Conservation (phyloP, 31 red algal species). For the Odonthalia washingtoniensis region DNA sequence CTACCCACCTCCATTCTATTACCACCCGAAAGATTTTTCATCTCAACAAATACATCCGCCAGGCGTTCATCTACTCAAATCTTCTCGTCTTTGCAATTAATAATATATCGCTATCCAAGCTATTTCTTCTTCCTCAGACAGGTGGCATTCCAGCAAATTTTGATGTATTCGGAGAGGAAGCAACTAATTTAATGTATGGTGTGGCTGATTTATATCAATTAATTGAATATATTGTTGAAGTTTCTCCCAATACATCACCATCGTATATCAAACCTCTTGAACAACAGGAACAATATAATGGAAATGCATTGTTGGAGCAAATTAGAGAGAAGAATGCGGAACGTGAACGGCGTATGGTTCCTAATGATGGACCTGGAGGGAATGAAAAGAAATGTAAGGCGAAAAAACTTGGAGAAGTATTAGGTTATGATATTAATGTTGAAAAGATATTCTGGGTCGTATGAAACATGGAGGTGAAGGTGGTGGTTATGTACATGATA, state of each 20-base stretch:
- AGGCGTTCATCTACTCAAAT: no score
- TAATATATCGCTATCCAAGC: no score
- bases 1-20: no score
- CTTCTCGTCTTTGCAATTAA: no score
- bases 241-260: constrained; percentile 47
- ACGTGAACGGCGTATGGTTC: constrained; percentile 50
- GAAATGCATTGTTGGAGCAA: no score
- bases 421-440: constrained; percentile 99
- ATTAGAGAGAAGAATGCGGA: no score
- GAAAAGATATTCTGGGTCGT: constrained; percentile 99
- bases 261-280: constrained; percentile 50
- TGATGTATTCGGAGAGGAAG: no score
- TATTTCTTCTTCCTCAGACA: no score
- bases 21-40: no score
- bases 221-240: constrained; percentile 48
- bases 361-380: constrained; percentile 31
- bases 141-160: no score
- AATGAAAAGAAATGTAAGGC: constrained; percentile 59
- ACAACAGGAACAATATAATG: not conserved
- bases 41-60: no score
- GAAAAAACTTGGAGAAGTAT: constrained; percentile 67
- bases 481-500: constrained; percentile 97
- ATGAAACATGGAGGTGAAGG: constrained; percentile 98
- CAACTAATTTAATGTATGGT: constrained; percentile 47
- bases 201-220: constrained; percentile 61